phyloP scores from a whole-genome alignment of 129 eudicot genomes.

The Escallonia herrerae region DNA sequence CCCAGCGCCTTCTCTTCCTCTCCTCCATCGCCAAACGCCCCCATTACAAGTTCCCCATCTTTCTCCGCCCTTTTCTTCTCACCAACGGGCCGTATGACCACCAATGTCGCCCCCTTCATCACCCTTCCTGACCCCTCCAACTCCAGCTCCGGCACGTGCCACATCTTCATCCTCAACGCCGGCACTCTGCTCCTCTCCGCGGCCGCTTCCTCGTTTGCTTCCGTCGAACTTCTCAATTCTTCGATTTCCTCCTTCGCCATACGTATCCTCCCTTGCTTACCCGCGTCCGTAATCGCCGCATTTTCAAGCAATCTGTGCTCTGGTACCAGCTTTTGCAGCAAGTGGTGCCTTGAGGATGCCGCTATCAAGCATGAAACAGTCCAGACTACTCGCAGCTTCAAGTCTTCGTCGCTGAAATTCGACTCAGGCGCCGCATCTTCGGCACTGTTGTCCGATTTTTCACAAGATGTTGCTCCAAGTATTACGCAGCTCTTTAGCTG shows the following conservation, averaged over 20 bases:
- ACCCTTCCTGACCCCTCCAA: conserved; percentile 44
- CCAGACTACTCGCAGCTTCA: conserved; percentile 70
- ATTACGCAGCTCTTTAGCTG: conserved; percentile 56
- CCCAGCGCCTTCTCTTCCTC: conserved; percentile 26
- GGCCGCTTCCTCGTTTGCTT: conserved; percentile 2
- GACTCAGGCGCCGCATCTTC: too few relatives aligned
- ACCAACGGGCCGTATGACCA: conserved; percentile 47
- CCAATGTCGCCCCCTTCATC: conserved; percentile 62
- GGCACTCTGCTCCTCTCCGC: conserved; percentile 46
- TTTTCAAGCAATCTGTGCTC: conserved; percentile 14
- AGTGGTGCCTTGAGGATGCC: conserved; percentile 59
- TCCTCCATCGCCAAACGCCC: conserved; percentile 19
- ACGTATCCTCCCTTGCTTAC: conserved; percentile 50
- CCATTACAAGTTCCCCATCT: conserved; percentile 18
- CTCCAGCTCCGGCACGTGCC: conserved; percentile 57
- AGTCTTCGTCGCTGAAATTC: conserved; percentile 29
- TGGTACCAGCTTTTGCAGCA: conserved; percentile 36
- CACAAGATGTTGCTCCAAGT: conserved; percentile 40
- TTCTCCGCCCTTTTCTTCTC: not conserved
- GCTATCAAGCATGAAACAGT: conserved; percentile 68
- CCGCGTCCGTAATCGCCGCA: conserved; percentile 46
- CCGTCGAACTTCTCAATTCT: conserved; percentile 39
- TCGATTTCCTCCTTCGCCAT: conserved; percentile 45
- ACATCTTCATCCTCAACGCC: conserved; percentile 59
- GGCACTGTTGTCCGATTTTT: conserved; percentile 9